Conservation (phyloP, 176 grass and related monocot genomes). For the Tillandsia leiboldiana region DNA sequence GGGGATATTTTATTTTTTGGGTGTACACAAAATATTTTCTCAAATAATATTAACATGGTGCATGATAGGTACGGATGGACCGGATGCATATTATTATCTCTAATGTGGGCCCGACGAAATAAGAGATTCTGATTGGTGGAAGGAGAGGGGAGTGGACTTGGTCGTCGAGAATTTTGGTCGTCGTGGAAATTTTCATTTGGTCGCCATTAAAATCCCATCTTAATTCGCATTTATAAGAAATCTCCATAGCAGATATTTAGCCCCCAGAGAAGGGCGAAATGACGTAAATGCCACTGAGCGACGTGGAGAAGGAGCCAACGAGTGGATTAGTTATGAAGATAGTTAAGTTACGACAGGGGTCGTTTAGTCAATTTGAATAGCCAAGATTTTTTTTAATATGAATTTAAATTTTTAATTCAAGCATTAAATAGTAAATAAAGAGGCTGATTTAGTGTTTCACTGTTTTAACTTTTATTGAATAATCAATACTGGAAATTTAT, state of each 20-base stretch:
- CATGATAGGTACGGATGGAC: too few species aligned
- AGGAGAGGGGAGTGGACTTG: not conserved
- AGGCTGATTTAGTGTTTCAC: too few species aligned
- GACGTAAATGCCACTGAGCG: not conserved
- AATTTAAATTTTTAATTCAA: too few species aligned
- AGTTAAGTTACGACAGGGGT: not conserved
- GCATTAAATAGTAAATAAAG: too few species aligned
- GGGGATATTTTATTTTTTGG: too few species aligned
- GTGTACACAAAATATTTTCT: too few species aligned
- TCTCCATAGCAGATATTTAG: not conserved
- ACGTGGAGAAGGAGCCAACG: not conserved
- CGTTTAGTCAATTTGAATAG: not conserved
- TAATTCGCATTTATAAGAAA: not conserved
- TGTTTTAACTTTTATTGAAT: too few species aligned
- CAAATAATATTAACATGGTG: too few species aligned
- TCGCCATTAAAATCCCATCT: not conserved
- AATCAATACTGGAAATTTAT: too few species aligned
- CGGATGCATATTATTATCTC: too few species aligned
- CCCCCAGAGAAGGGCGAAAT: not conserved
- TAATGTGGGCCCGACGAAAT: too few species aligned
- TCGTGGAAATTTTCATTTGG: not conserved
- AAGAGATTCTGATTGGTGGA: not conserved
- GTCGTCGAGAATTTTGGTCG: not conserved
- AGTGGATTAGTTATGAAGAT: not conserved
- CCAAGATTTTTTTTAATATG: not conserved